Evolutionary conservation across 306 rosid genomes (phyloP).

Genomic region (Vicia sativa): DNA sequence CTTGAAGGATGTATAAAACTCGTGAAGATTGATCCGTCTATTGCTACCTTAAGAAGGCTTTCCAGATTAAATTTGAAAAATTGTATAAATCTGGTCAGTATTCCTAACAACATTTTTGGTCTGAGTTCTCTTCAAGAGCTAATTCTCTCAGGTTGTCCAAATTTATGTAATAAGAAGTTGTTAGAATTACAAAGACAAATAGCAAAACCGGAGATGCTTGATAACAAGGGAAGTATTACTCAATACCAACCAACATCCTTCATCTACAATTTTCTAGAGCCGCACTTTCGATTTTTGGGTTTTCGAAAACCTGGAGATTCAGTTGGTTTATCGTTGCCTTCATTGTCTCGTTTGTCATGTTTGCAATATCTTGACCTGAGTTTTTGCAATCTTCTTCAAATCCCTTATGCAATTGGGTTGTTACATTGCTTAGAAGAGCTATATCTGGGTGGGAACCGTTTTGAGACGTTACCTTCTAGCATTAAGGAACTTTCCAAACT

Average conservation of each 20-base stretch:
- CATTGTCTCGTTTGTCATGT: not conserved
- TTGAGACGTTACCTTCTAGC: slow-evolving; percentile 22
- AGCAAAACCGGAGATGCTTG: too few species aligned
- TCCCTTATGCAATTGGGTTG: slow-evolving; percentile 30
- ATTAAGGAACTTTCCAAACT: slow-evolving; percentile 29
- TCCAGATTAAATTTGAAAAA: not conserved
- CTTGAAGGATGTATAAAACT: slow-evolving; percentile 38
- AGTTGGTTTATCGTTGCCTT: not conserved
- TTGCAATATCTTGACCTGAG: not conserved
- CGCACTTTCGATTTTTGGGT: not conserved
- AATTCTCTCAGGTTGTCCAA: not conserved
- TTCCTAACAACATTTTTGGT: slow-evolving; percentile 13
- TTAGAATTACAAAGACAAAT: too few species aligned
- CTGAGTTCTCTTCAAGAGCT: not conserved
- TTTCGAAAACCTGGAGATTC: not conserved
- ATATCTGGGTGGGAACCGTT: slow-evolving; percentile 11
- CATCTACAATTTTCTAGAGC: too few species aligned
- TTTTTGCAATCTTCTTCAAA: slow-evolving; percentile 28
- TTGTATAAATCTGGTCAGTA: slow-evolving; percentile 4
- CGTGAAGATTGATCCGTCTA: slow-evolving; percentile 13
- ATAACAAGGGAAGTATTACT: too few species aligned
- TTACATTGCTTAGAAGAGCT: not conserved
- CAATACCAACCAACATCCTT: too few species aligned
- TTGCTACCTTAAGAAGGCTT: slow-evolving; percentile 26
- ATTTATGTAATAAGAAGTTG: not conserved